A percentile compares a stretch with the other conserved stretches of the same genome.
These are phyloP conservation scores for Clarireedia homoeocarpa DNA, from an alignment of 2,329 filamentous ascomycete genomes.

Conservation along the genomic window DNA sequence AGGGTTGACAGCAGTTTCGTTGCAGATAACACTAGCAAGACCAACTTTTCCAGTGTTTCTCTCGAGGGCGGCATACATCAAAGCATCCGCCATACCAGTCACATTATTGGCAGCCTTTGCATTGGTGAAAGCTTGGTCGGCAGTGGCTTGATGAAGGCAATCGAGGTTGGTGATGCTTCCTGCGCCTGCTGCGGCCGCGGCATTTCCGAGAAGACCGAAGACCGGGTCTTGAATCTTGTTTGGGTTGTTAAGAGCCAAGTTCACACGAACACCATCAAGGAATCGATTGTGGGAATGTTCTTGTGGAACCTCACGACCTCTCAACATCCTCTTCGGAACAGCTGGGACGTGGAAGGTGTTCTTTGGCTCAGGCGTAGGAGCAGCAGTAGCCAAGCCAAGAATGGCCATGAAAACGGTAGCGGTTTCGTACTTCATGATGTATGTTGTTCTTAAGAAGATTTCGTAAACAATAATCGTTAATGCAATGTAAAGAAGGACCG, in stretches of 20 bases:
- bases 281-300: slow-evolving; percentile 48
- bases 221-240: slow-evolving; percentile 40
- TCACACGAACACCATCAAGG: slow-evolving; percentile 36
- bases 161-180: slow-evolving; percentile 42
- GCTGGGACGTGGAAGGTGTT: slow-evolving; percentile 16
- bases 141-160: slow-evolving; percentile 50
- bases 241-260: slow-evolving; percentile 42
- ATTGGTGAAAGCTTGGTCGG: slow-evolving; percentile 55
- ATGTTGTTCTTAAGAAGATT: not conserved
- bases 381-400: slow-evolving; percentile 25
- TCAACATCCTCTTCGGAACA: slow-evolving; percentile 26
- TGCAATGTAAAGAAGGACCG: slow-evolving; percentile 20
- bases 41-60: slow-evolving; percentile 54
- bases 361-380: slow-evolving; percentile 21
- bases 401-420: slow-evolving; percentile 22
- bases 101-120: slow-evolving; percentile 48
- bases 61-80: slow-evolving; percentile 48
- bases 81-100: slow-evolving; percentile 42
- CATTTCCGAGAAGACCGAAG: slow-evolving; percentile 45
- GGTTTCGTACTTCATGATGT: slow-evolving; percentile 30
- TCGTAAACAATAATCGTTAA: not conserved
- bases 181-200: slow-evolving; percentile 40
- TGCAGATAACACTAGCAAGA: slow-evolving; percentile 48
- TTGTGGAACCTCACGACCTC: slow-evolving; percentile 45
- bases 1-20: slow-evolving; percentile 50